These are phyloP conservation scores for Entelexis sorbosivorans DNA, from an alignment of 1,139 yeast genomes.

Conservation along the genomic window DNA sequence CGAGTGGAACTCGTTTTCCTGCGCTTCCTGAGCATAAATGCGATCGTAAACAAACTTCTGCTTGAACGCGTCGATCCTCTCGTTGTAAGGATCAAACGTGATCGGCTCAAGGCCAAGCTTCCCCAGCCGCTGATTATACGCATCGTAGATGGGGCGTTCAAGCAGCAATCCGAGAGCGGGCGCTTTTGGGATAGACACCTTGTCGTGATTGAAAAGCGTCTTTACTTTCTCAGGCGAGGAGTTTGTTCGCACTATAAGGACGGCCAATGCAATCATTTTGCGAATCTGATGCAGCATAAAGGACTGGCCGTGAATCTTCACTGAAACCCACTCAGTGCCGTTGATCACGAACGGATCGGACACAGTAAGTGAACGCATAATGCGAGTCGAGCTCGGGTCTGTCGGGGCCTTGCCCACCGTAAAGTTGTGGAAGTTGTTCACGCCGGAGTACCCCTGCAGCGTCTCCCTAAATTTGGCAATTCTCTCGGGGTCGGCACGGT, in stretches of 20 bases:
- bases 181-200: slow-evolving; percentile 89
- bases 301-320: slow-evolving; percentile 95
- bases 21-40: slow-evolving; percentile 77
- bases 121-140: slow-evolving; percentile 60
- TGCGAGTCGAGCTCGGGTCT: slow-evolving; percentile 76
- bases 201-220: slow-evolving; percentile 66
- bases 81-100: slow-evolving; percentile 54
- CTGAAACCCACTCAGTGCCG: slow-evolving; percentile 91
- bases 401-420: slow-evolving; percentile 80
- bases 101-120: slow-evolving; percentile 73
- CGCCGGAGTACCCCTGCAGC: slow-evolving; percentile 65
- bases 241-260: slow-evolving; percentile 73
- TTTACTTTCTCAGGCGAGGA: slow-evolving; percentile 64
- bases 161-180: slow-evolving; percentile 87
- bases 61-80: slow-evolving; percentile 76
- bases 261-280: slow-evolving; percentile 95
- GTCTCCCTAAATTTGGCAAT: slow-evolving; percentile 54
- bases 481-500: slow-evolving; percentile 52
- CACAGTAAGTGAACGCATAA: slow-evolving; percentile 66
- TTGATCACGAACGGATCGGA: slow-evolving; percentile 89
- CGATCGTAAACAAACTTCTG: slow-evolving; percentile 82
- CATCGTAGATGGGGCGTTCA: slow-evolving; percentile 86
- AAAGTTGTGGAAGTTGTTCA: slow-evolving; percentile 91
- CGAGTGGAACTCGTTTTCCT: slow-evolving; percentile 78
- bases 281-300: slow-evolving; percentile 97